Evolutionary conservation across 305 asterid species (phyloP).

Genomic region (Rubia peregrina): DNA sequence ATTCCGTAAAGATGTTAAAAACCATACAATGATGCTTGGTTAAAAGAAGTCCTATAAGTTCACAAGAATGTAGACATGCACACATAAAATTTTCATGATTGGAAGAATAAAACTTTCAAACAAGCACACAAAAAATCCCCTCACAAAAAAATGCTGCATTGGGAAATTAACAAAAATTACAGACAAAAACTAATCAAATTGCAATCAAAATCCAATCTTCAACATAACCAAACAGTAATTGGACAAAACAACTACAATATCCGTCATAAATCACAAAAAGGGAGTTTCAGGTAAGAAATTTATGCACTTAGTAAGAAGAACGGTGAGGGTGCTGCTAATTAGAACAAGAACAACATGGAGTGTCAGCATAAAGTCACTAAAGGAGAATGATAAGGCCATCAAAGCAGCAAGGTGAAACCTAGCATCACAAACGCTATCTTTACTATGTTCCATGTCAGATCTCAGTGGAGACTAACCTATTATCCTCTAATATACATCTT

Average conservation of each 20-base stretch:
- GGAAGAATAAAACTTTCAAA: neutral
- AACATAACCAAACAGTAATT: neutral
- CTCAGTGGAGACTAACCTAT: too few relatives aligned
- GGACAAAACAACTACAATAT: neutral
- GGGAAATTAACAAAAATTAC: neutral
- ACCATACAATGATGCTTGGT: neutral
- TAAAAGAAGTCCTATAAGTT: neutral
- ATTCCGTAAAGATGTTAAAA: neutral
- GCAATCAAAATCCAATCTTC: neutral
- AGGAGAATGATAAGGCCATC: conserved; percentile 76
- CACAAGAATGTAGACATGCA: neutral
- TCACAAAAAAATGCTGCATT: neutral
- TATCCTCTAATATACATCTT: too few relatives aligned
- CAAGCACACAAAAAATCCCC: neutral
- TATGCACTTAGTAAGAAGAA: conserved; percentile 63
- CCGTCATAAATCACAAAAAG: too few relatives aligned
- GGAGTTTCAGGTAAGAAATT: neutral
- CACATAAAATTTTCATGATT: neutral
- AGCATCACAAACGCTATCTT: conserved; percentile 72
- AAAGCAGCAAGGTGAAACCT: conserved; percentile 59
- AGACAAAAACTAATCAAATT: neutral
- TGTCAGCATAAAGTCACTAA: conserved; percentile 55
- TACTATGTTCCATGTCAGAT: conserved; percentile 81
- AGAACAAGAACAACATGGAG: conserved; percentile 63
- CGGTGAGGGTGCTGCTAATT: conserved; percentile 57